phyloP scores from a whole-genome alignment of 1,284 basidiomycete genomes.

The Leccinum angustisporum region DNA sequence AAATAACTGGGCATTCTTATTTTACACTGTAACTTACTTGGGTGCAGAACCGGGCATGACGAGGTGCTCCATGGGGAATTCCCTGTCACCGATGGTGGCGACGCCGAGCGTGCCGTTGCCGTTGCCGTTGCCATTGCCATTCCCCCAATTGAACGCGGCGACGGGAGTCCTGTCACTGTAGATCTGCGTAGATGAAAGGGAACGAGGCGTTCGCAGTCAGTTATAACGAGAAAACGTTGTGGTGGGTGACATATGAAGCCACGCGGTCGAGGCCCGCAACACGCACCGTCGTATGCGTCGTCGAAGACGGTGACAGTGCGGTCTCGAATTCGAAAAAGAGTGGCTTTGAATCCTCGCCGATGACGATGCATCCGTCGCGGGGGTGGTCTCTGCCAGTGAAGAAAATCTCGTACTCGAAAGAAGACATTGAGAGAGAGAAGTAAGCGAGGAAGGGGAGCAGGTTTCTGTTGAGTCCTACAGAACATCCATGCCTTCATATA shows the following conservation, averaged over 20 bases:
- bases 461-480: conserved; percentile 8
- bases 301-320: conserved; percentile 29
- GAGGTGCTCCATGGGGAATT: conserved; percentile 61
- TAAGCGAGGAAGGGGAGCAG: background rate
- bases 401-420: conserved; percentile 55
- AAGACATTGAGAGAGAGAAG: conserved; percentile 21
- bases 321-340: conserved; percentile 70
- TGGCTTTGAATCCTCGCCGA: conserved; percentile 59
- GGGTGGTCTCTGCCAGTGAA: conserved; percentile 70
- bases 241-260: background rate
- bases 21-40: conserved; percentile 40
- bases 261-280: background rate
- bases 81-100: conserved; percentile 52
- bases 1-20: background rate
- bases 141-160: conserved; percentile 56
- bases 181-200: conserved; percentile 30
- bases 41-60: conserved; percentile 50
- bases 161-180: conserved; percentile 52
- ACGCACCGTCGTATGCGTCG: conserved; percentile 52
- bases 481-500: conserved; percentile 33
- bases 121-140: background rate
- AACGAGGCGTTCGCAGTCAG: background rate
- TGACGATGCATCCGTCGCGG: conserved; percentile 60
- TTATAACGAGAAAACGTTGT: background rate
- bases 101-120: conserved; percentile 52